Evolutionary conservation across 139 green algal genomes (phyloP), one percentile per base, ranked within the genome.

Genomic region (Limnomonas spitsbergensis): DNA sequence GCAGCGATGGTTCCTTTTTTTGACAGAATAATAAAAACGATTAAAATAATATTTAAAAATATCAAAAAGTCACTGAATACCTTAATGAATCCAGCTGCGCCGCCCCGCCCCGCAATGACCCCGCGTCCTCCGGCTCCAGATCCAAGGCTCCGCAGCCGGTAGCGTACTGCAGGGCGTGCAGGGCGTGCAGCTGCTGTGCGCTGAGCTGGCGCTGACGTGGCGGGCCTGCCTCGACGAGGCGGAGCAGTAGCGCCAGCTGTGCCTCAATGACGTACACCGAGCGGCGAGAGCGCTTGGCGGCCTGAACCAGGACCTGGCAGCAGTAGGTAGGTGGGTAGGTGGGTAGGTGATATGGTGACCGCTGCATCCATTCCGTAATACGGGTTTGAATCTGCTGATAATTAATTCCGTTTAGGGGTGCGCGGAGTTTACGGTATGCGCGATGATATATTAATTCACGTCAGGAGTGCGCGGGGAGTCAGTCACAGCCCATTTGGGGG

Each of bases 191-290:
- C 20, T 77, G 74, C 78, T 94, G 87, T 3, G 89, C 89, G n/a
- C 83, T 78, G 24, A 78, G 73, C 73, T 81, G 38, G 38, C 75
- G 77, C 36, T 68, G 38, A 26, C 37, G 4, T 7, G 69, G 71
- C 7, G 53, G 31, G 40, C 86, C 86, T 20, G 89, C 78, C 38
- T 83, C 54, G 31, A 81, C 80, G 67, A 94, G 83, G 9, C 71
- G 54, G 69, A 91, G 80, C 77, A 95, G 85, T 82, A 94, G 85
- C 29, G 77, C 76, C 26, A 95, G 82, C 86, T 89, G 82, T 14
- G 86, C 86, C 83, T 94, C 85, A 2, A 87, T 37, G 71, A 91
- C 84, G 27, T 85, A 73, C 61, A 91, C 53, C 27, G 75, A 39
- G 4, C 79, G 79, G n/a, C 75, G 53, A 40, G 73, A 67, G 4